Percentiles rank a stretch among this genome's conserved stretches.
Conservation (phyloP, 192 early-diverging fungal genomes). For the Spinellus fusiger region DNA sequence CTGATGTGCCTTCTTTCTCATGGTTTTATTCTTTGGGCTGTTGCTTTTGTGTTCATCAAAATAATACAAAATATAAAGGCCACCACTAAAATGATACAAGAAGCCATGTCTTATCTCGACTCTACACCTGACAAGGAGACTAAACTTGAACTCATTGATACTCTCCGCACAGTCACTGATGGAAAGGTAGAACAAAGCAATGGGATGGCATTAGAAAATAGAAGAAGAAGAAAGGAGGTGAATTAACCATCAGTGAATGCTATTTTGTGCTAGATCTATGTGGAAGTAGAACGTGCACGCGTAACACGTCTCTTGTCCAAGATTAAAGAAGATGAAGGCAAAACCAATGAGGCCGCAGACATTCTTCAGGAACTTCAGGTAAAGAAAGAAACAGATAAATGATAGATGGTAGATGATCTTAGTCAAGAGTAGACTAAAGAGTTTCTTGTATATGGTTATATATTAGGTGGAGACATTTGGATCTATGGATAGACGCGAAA, state of each 20-base stretch:
- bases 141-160: constrained; percentile 90
- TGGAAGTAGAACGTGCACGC: constrained; percentile 97
- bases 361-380: constrained; percentile 94
- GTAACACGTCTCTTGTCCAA: constrained; percentile 85
- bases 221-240: background rate
- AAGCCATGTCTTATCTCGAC: constrained; percentile 85
- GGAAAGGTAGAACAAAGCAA: constrained; percentile 92
- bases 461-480: constrained; percentile 93
- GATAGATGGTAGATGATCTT: background rate
- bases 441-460: background rate
- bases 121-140: constrained; percentile 73
- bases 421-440: background rate
- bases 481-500: constrained; percentile 97
- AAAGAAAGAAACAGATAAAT: background rate
- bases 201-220: no score
- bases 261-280: constrained; percentile 67
- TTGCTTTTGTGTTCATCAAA: no score
- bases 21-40: constrained; percentile 8
- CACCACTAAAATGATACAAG: constrained; percentile 91
- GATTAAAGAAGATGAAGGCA: constrained; percentile 87
- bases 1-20: background rate
- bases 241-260: background rate
- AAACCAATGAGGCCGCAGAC: constrained; percentile 86
- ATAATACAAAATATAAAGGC: no score
- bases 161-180: constrained; percentile 91